These are phyloP conservation scores for Chondrostereum purpureum DNA, from an alignment of 1,284 basidiomycete species.

Conservation along the genomic window DNA sequence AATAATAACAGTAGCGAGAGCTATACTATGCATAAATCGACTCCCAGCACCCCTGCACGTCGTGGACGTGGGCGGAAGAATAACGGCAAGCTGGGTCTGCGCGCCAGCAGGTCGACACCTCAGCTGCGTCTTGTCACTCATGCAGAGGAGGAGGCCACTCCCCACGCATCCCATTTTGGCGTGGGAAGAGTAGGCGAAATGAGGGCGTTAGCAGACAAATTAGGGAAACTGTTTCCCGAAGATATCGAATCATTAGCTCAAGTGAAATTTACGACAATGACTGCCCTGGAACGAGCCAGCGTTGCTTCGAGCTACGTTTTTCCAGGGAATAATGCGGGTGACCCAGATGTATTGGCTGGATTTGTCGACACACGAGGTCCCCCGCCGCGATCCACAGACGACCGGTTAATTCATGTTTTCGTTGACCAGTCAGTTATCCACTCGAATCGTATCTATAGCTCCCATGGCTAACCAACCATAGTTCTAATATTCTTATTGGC, in stretches of 20 bases:
- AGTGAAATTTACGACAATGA: constrained; percentile 10
- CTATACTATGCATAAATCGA: constrained; percentile 13
- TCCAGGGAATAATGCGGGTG: neutral
- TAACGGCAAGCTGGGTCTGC: constrained; percentile 17
- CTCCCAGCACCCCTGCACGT: constrained; percentile 17
- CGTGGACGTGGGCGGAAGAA: constrained; percentile 9
- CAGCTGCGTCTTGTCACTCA: constrained; percentile 10
- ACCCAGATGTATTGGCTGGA: constrained; percentile 23
- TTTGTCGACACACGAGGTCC: constrained; percentile 43
- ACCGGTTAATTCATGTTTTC: constrained; percentile 74
- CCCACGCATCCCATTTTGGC: constrained; percentile 1
- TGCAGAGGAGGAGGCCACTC: constrained; percentile 8
- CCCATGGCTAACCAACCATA: constrained; percentile 20
- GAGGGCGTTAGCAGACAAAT: constrained; percentile 18
- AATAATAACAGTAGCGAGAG: constrained; percentile 8
- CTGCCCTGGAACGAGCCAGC: neutral
- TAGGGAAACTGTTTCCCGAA: constrained; percentile 20
- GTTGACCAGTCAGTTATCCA: constrained; percentile 66
- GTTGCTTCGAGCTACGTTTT: too few species aligned
- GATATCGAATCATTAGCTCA: constrained; percentile 17
- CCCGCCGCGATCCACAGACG: constrained; percentile 24
- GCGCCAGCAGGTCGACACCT: constrained; percentile 16
- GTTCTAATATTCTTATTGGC: constrained; percentile 81
- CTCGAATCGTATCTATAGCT: constrained; percentile 10
- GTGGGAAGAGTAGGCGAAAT: constrained; percentile 11